Base-by-base conservation (phyloP, 768 basidiomycete genomes). In the Terana coerulea region DNA sequence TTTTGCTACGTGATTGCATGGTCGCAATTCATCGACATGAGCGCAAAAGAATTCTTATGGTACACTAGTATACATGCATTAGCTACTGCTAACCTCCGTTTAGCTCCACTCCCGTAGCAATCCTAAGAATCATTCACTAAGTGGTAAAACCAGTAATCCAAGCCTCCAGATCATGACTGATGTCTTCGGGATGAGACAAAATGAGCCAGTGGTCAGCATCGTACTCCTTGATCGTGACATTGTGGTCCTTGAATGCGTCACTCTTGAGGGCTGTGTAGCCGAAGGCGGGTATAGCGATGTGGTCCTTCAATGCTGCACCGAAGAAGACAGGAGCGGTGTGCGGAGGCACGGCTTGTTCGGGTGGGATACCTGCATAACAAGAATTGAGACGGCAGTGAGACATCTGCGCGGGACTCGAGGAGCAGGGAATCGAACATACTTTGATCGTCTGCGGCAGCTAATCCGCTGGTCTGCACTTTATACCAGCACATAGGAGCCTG, bases 401-500 rank as follows among this genome's bases (percentile, higher is more conserved):
- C n/a, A n/a, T n/a, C n/a, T n/a, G n/a, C n/a, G n/a, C n/a, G n/a
- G n/a, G n/a, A n/a, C n/a, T n/a, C n/a, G n/a, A n/a, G n/a, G n/a
- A n/a, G n/a, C n/a, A n/a, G n/a, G n/a, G n/a, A n/a, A n/a, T n/a
- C n/a, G n/a, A n/a, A 40, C 39, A 7, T 22, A 40, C 39, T 19
- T 24, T 40, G 43, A 28, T 45, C 43, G 43, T 45, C 43, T 10
- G 19, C 5, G 19, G 43, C 22, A 17, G 43, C 6, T 14, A 28
- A 4, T n/a, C 30, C 30, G 43, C 10, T 47, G 8, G 47, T 31
- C 54, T 60, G 61, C 49, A 59, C 61, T 29, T 54, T 64, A 61
- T 74, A 75, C 70, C 71, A 76, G 51, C 64, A 66, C 50, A 71
- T 61, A 21, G 72, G 64, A 9, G 62, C 67, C 21, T 43, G 47